Evolutionary conservation across 1,284 basidiomycete genomes (phyloP), one percentile per base, ranked within the genome.

Genomic region (Trichosporon sp.): DNA sequence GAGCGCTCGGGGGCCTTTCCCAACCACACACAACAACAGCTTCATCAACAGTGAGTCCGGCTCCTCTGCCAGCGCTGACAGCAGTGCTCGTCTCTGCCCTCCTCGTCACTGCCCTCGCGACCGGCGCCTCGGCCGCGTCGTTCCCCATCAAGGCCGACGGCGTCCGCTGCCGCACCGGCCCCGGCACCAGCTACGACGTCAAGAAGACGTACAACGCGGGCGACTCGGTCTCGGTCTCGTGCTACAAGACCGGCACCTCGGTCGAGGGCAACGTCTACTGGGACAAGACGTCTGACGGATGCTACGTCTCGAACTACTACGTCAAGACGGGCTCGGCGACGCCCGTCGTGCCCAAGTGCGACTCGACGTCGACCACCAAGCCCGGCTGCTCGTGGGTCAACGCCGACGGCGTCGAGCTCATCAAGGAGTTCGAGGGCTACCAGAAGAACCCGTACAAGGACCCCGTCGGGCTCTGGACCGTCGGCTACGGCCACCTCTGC

Each of bases 401-500:
- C 65, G 60, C 21, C 3, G 70, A 53, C 5, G 67, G 67, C 25
- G 21, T 65, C 15, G 56, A 25, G 2, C 65, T 68, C 27, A 62
- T 71, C 62, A 68, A 68, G 56, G 62, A 66, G 25, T 71, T 65
- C 18, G 70, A 68, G 44, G 65, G 67, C 51, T 71, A 62, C 58
- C 62, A 68, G 5, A 1, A 35, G 27, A 18, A 27, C 13, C 56
- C 60, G 1, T 42, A 29, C 51, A 32, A 42, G 4, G 70, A 71
- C 56, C 67, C 70, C 1, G n/a, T 68, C n/a, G 67, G 65, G 7
- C 42, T 62, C n/a, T 65, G 65, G 23, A 71, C 70, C 13, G 67
- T 71, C 8, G 70, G 70, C 53, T 71, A 71, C 56, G 67, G 70
- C 13, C 70, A 71, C 65, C 65, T 65, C 3, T 71, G 70, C 67